These are phyloP conservation scores for Floccularia luteovirens DNA, from an alignment of 768 basidiomycete genomes.

Conservation along the genomic window DNA sequence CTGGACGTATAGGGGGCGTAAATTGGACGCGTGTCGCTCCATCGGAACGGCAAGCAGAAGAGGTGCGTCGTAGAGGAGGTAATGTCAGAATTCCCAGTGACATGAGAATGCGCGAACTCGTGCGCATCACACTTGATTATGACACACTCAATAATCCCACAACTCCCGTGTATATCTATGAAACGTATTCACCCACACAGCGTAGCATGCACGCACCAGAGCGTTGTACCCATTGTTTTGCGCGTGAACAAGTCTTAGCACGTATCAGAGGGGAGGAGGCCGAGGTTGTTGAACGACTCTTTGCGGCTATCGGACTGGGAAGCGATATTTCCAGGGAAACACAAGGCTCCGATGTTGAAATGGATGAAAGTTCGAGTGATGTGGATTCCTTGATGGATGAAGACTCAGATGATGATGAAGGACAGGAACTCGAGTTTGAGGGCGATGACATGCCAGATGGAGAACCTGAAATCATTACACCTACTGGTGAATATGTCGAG, in stretches of 20 bases:
- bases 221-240: neutral
- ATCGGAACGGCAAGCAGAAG: neutral
- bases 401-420: constrained; percentile 3
- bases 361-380: neutral
- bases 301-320: neutral
- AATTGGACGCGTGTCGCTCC: neutral
- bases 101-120: neutral
- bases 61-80: too few relatives aligned
- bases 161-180: neutral
- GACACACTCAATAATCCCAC: neutral
- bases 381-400: neutral
- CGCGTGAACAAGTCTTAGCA: neutral
- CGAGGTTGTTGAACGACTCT: neutral
- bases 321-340: neutral
- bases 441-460: constrained; percentile 16
- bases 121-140: neutral
- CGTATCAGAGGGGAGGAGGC: neutral
- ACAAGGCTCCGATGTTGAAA: neutral
- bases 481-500: neutral
- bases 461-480: neutral
- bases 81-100: neutral
- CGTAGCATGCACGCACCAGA: neutral
- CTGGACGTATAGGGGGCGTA: neutral
- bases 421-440: constrained; percentile 12
- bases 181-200: neutral